Conservation (phyloP, 495 filamentous ascomycete genomes). For the Aspergillus olivimuriae region DNA sequence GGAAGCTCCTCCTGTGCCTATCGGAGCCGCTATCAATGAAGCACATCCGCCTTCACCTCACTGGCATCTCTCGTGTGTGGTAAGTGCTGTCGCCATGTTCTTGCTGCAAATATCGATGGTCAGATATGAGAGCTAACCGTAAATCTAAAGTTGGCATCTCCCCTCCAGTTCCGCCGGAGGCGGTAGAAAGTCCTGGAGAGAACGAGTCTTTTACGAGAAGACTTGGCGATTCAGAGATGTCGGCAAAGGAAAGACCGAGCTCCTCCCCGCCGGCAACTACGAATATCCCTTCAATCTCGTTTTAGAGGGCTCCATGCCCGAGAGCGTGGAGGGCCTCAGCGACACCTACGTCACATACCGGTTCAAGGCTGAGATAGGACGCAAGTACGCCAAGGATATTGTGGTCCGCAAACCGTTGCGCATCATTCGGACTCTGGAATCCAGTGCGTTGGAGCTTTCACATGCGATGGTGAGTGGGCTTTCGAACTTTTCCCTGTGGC, state of each 20-base stretch:
- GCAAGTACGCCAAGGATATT: conserved; percentile 76
- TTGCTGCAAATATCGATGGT: conserved; percentile 2
- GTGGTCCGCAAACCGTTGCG: conserved; percentile 72
- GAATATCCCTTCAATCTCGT: conserved; percentile 84
- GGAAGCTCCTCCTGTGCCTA: conserved; percentile 69
- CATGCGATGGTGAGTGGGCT: conserved; percentile 64
- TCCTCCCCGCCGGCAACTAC: conserved; percentile 71
- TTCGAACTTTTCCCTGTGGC: not conserved
- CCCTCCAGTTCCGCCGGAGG: conserved; percentile 39
- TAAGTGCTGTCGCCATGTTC: conserved; percentile 46
- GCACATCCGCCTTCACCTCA: conserved; percentile 64
- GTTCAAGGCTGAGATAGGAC: conserved; percentile 78
- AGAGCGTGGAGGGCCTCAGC: conserved; percentile 81
- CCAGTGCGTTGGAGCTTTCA: conserved; percentile 72
- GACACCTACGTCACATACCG: conserved; percentile 80
- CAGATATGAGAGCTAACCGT: conserved; percentile 8
- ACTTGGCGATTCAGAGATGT: conserved; percentile 48
- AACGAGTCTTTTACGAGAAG: conserved; percentile 51
- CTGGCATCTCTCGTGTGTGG: conserved; percentile 63
- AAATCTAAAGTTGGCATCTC: conserved; percentile 36
- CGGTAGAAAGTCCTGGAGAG: conserved; percentile 42
- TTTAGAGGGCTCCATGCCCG: conserved; percentile 67
- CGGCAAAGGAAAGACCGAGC: conserved; percentile 49
- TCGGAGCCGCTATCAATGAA: conserved; percentile 62
- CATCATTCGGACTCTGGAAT: conserved; percentile 78